Conservation (phyloP, 2,329 filamentous ascomycete species). For the Salinomyces thailandicus region DNA sequence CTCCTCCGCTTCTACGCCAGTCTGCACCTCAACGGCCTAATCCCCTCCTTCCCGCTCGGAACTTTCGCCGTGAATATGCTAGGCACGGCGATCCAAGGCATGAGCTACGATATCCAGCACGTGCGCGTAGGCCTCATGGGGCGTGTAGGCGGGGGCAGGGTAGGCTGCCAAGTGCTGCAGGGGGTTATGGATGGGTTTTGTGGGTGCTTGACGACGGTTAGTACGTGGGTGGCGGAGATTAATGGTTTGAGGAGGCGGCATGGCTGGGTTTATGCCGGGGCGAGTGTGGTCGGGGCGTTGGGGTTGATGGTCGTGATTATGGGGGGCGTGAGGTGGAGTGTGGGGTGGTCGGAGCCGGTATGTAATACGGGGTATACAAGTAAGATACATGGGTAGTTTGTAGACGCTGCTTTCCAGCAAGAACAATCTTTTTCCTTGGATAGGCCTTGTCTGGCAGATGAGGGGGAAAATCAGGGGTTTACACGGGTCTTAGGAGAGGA, state of each 20-base stretch:
- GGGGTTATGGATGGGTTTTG: conserved; percentile 41
- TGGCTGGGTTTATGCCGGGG: conserved; percentile 58
- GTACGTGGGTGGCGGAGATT: conserved; percentile 39
- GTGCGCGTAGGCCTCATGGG: conserved; percentile 30
- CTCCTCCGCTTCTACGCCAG: conserved; percentile 64
- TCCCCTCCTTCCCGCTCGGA: conserved; percentile 65
- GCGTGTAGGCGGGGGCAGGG: conserved; percentile 28
- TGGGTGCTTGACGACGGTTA: conserved; percentile 38
- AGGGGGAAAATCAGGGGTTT: too few species aligned
- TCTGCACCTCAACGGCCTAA: conserved; percentile 56
- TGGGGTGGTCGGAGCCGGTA: conserved; percentile 29
- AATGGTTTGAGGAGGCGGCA: conserved; percentile 33
- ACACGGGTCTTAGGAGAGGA: too few species aligned
- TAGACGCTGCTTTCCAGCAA: too few species aligned
- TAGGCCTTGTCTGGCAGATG: too few species aligned
- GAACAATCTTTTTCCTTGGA: too few species aligned
- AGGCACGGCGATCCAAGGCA: conserved; percentile 63
- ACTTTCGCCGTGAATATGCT: conserved; percentile 75
- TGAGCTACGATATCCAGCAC: conserved; percentile 71
- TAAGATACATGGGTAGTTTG: conserved; percentile 19
- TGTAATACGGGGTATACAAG: conserved; percentile 28
- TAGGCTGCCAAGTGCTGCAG: conserved; percentile 38
- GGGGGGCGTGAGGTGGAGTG: conserved; percentile 63
- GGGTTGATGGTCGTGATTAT: conserved; percentile 57
- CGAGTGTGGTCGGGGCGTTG: conserved; percentile 51